Evolutionary conservation across 352 stramenopile species (phyloP).

Genomic region (Phytophthora uliginosa): DNA sequence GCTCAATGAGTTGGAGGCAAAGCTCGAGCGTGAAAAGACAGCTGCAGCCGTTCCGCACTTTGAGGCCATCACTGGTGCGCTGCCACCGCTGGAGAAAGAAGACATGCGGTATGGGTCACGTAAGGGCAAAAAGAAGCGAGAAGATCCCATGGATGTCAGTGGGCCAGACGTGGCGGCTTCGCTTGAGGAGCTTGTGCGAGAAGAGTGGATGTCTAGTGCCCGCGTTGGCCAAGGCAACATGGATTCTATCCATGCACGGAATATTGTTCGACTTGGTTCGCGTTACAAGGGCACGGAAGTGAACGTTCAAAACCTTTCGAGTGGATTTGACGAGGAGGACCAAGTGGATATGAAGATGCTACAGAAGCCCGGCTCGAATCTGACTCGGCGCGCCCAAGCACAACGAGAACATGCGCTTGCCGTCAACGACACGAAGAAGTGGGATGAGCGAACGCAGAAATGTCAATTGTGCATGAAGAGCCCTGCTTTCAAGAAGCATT

Average conservation of each 20-base stretch:
- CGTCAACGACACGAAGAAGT: slow-evolving; percentile 74
- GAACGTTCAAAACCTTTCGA: slow-evolving; percentile 70
- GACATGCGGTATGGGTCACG: slow-evolving; percentile 67
- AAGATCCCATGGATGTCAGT: slow-evolving; percentile 23
- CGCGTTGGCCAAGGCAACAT: slow-evolving; percentile 64
- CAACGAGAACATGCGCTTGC: slow-evolving; percentile 63
- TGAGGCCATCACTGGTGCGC: slow-evolving; percentile 61
- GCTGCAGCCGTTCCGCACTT: slow-evolving; percentile 63
- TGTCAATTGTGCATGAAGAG: slow-evolving; percentile 80
- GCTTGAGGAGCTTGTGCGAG: slow-evolving; percentile 82
- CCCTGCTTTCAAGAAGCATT: slow-evolving; percentile 80
- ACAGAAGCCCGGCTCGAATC: slow-evolving; percentile 46
- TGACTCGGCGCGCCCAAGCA: slow-evolving; percentile 68
- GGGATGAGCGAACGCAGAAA: slow-evolving; percentile 73
- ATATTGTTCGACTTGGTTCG: slow-evolving; percentile 80
- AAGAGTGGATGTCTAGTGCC: slow-evolving; percentile 73
- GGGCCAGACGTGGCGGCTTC: slow-evolving; percentile 44
- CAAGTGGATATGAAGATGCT: slow-evolving; percentile 80
- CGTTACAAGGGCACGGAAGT: slow-evolving; percentile 80
- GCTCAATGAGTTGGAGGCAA: slow-evolving; percentile 84
- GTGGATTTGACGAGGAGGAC: slow-evolving; percentile 87
- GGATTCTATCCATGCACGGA: slow-evolving; percentile 73
- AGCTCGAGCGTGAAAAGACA: slow-evolving; percentile 52
- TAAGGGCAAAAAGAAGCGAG: slow-evolving; percentile 73
- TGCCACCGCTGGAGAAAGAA: slow-evolving; percentile 79